Base-by-base conservation (phyloP, 1,284 basidiomycete genomes). In the Sporisorium iseilematis-ciliati region DNA sequence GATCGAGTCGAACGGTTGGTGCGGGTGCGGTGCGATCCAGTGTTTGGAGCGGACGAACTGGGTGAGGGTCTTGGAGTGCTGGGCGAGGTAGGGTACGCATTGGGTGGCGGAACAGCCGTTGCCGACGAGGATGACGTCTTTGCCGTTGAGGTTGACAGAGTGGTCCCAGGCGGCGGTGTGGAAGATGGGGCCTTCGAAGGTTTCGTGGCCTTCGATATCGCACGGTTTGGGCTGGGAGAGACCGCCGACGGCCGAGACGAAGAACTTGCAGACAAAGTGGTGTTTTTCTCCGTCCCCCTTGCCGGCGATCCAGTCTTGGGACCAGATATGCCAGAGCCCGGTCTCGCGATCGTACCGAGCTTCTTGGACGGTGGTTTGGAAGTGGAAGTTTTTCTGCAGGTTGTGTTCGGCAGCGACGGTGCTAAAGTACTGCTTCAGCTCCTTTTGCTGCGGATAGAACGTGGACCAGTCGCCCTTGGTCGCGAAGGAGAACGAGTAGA, bases 111-210 rank as follows among this genome's bases (percentile, higher is more conserved):
- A 77, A 65, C 82, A 83, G 12, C 83, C 83, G 48, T 84, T 84
- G 45, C 83, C 83, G 5, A 86, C 74, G 16, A 86, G 71, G 18
- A 84, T 75, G 14, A 86, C 84, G 41, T 83, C 69, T 64, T 86
- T 86, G 56, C 78, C 77, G 43, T 75, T 76, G 38, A 85, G 49
- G 29, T 81, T 66, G 35, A 86, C 78, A 18, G 65, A 66, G 40
- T 82, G 79, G 54, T 85, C 82, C 85, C 85, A 86, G 4, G 81
- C 68, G 0, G 84, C 84, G 29, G 83, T 83, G 65, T 86, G 85
- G 72, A 86, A 86, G 57, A 79, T 64, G 7, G 80, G 57, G 2
- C 80, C 81, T 18, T 79, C 57, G 59, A 86, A 86, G 18, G 64
- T 62, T 46, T 85, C 79, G 38, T 80, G 50, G 4, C 83, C 83